A percentile compares a stretch with the other conserved stretches of the same genome.
phyloP scores from a whole-genome alignment of 192 early-diverging fungal species.

The Entophlyctis luteolus region DNA sequence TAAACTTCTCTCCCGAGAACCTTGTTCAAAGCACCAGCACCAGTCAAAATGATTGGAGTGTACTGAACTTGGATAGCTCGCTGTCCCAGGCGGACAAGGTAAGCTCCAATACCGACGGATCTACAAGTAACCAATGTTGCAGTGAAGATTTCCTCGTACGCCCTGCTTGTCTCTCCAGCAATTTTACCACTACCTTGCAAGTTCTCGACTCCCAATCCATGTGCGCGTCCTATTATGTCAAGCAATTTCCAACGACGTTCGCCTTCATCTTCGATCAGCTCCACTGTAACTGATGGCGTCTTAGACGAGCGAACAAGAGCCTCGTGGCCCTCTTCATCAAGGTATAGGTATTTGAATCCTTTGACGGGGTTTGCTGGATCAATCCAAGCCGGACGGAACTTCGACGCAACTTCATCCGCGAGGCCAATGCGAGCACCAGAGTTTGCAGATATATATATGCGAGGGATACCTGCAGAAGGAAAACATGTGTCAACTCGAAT shows the following conservation, averaged over 20 bases:
- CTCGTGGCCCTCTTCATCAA: conserved; percentile 70
- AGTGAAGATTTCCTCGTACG: conserved; percentile 98
- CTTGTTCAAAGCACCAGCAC: conserved; percentile 95
- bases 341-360: conserved; percentile 92
- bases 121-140: conserved; percentile 94
- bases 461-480: conserved; percentile 66
- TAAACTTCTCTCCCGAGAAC: conserved; percentile 97
- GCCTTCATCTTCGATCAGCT: conserved; percentile 67
- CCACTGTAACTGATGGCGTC: conserved; percentile 67
- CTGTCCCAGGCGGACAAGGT: conserved; percentile 96
- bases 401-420: conserved; percentile 83
- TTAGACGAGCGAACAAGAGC: conserved; percentile 43
- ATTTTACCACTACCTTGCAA: conserved; percentile 94
- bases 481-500: neutral
- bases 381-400: conserved; percentile 86
- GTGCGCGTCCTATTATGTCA: conserved; percentile 78
- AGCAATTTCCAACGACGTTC: conserved; percentile 77
- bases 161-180: conserved; percentile 91
- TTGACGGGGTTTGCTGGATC: conserved; percentile 73
- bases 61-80: conserved; percentile 96
- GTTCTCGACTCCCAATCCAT: conserved; percentile 96
- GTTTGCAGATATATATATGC: conserved; percentile 96
- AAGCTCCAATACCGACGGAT: conserved; percentile 96
- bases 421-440: conserved; percentile 97
- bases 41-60: conserved; percentile 97